Evolutionary conservation across 169 alveolate genomes (phyloP).

Genomic region (Theileria orientalis): DNA sequence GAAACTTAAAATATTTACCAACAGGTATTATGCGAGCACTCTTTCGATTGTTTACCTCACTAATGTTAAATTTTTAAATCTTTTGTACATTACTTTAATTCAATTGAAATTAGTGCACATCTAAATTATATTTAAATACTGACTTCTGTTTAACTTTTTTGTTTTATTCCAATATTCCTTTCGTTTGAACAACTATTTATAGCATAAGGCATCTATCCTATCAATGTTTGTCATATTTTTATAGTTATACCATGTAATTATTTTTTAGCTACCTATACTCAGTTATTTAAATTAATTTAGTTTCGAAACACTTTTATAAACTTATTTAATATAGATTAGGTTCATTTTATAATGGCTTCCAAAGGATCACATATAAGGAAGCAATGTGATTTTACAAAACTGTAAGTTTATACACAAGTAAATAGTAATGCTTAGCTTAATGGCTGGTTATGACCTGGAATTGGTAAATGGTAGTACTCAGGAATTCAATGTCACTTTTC

Average conservation of each 20-base stretch:
- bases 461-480: conserved; percentile 76
- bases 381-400: conserved; percentile 78
- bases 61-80: neutral
- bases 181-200: neutral
- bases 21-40: neutral
- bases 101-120: conserved; percentile 4
- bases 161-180: neutral
- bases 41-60: neutral
- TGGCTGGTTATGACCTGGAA: conserved; percentile 81
- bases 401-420: conserved; percentile 58
- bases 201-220: neutral
- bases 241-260: neutral
- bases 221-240: neutral
- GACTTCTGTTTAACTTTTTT: neutral
- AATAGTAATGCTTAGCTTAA: conserved; percentile 35
- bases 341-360: conserved; percentile 18
- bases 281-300: too few relatives aligned
- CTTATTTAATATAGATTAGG: neutral
- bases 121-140: conserved; percentile 1
- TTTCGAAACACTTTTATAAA: neutral
- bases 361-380: conserved; percentile 59
- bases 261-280: too few relatives aligned
- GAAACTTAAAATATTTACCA: neutral
- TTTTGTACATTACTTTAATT: neutral
- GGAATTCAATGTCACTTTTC: conserved; percentile 78